A percentile compares a stretch with the other conserved stretches of the same genome.
phyloP scores from a whole-genome alignment of 371 early-diverging fungal genomes.

The Apophysomyces variabilis region DNA sequence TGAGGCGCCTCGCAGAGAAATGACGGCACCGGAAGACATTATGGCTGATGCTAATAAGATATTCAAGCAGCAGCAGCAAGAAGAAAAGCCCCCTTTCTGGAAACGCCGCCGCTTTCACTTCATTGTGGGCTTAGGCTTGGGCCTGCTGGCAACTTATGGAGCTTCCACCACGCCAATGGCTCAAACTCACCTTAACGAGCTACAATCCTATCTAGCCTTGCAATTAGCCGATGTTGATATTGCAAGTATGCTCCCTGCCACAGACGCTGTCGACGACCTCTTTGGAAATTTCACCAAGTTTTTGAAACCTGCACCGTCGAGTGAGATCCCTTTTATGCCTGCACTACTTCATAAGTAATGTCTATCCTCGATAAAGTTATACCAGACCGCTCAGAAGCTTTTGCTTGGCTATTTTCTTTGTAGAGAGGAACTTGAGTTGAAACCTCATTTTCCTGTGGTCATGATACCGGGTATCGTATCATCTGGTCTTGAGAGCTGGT shows the following conservation, averaged over 20 bases:
- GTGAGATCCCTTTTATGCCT: conserved; percentile 47
- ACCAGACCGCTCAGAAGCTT: too few relatives aligned
- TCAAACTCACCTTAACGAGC: conserved; percentile 28
- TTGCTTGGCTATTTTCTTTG: too few relatives aligned
- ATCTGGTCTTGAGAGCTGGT: conserved; percentile 90
- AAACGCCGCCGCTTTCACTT: conserved; percentile 33
- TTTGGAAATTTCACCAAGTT: conserved; percentile 61
- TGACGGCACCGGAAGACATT: conserved; percentile 31
- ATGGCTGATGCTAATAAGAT: conserved; percentile 21
- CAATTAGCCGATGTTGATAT: conserved; percentile 63
- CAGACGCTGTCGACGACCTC: conserved; percentile 67
- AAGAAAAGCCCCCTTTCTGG: conserved; percentile 24
- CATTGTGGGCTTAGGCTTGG: conserved; percentile 31
- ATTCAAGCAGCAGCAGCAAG: conserved; percentile 13
- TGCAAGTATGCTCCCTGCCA: conserved; percentile 62
- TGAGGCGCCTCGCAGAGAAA: conserved; percentile 4
- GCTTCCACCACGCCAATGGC: conserved; percentile 36
- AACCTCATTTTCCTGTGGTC: conserved; percentile 69
- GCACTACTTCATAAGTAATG: conserved; percentile 42
- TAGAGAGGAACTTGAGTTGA: conserved; percentile 27
- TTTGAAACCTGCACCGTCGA: conserved; percentile 49
- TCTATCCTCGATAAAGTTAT: too few relatives aligned
- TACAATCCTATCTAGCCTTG: conserved; percentile 36
- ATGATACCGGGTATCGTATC: conserved; percentile 91
- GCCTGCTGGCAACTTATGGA: conserved; percentile 29